phyloP scores from a whole-genome alignment of 305 asterid species.

The Solanum hybrid region DNA sequence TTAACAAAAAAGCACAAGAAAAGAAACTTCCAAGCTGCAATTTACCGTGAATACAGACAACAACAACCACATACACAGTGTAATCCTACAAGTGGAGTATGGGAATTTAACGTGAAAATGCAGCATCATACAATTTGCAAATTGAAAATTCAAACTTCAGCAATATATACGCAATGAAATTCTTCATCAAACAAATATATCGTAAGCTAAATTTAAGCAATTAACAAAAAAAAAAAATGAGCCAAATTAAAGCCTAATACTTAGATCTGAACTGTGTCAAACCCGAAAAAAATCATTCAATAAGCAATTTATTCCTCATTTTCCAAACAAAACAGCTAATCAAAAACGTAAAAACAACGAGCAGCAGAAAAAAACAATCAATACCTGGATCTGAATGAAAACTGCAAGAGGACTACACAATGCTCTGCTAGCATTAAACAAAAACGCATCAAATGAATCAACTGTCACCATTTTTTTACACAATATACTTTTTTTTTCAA shows the following conservation, averaged over 20 bases:
- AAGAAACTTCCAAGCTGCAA: not conserved
- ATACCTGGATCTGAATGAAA: constrained; percentile 89
- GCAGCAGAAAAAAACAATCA: not conserved
- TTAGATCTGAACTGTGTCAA: not conserved
- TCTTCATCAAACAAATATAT: not conserved
- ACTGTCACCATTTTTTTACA: constrained; percentile 29
- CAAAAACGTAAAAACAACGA: not conserved
- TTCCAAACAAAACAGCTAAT: not conserved
- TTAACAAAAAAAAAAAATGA: not conserved
- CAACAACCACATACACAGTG: not conserved
- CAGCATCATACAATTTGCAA: not conserved
- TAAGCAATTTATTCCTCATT: not conserved
- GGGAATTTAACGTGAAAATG: not conserved
- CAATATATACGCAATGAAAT: not conserved
- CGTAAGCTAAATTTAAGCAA: not conserved
- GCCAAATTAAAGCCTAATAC: not conserved
- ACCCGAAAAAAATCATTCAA: not conserved
- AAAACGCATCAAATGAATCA: constrained; percentile 45
- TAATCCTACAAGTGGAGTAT: not conserved
- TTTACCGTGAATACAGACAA: not conserved
- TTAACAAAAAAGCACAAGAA: not conserved
- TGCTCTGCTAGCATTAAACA: constrained; percentile 74
- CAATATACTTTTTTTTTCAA: not conserved
- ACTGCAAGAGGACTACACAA: constrained; percentile 56
- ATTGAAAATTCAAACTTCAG: not conserved